Percentiles rank a stretch among this genome's conserved stretches.
Evolutionary conservation across 2,329 filamentous ascomycete species (phyloP).

Genomic region (Pezicula carpinea): DNA sequence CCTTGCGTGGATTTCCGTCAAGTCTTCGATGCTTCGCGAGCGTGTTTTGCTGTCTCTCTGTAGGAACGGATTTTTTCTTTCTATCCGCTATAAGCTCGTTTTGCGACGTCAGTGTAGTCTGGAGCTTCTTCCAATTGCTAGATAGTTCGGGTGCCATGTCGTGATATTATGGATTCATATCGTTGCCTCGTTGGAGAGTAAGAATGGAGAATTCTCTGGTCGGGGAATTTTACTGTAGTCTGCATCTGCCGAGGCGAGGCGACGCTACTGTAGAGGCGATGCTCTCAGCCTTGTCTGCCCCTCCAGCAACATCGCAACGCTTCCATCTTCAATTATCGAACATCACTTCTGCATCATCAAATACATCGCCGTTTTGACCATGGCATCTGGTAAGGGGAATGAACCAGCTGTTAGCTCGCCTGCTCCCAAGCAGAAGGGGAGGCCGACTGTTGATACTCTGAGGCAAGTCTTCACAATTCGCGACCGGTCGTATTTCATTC

Average conservation of each 20-base stretch:
- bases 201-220: conserved; percentile 33
- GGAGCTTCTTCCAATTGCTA: conserved; percentile 76
- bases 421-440: conserved; percentile 64
- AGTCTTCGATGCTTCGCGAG: conserved; percentile 29
- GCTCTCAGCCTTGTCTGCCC: conserved; percentile 16
- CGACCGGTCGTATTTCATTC: conserved; percentile 1
- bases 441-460: conserved; percentile 80
- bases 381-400: conserved; percentile 46
- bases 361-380: conserved; percentile 35
- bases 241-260: conserved; percentile 3
- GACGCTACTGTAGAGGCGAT: conserved; percentile 6
- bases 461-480: conserved; percentile 47
- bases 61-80: conserved; percentile 29
- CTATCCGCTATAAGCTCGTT: conserved; percentile 25
- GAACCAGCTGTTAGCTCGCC: conserved; percentile 54
- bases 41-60: conserved; percentile 24
- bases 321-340: background rate
- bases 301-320: conserved; percentile 9
- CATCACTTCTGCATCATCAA: conserved; percentile 3
- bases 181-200: conserved; percentile 3
- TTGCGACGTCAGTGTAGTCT: conserved; percentile 50
- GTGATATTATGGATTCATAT: conserved; percentile 9
- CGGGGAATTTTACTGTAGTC: conserved; percentile 5
- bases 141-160: conserved; percentile 41
- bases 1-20: conserved; percentile 17